phyloP scores from a whole-genome alignment of 805 yeast genomes.

The Kodamaea hsintzibuensis region DNA sequence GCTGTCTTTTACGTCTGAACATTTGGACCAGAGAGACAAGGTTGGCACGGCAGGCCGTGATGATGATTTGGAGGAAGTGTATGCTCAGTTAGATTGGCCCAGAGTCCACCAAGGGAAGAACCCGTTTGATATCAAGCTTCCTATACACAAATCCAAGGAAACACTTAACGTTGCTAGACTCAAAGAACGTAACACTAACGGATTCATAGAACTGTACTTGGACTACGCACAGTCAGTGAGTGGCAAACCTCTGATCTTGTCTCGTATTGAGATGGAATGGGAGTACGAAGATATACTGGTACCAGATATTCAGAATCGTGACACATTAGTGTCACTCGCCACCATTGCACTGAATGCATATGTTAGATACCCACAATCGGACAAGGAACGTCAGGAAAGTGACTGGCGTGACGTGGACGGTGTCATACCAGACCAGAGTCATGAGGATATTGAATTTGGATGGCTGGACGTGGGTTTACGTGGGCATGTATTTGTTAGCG shows the following conservation, averaged over 20 bases:
- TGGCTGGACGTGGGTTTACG: conserved; percentile 86
- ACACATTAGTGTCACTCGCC: conserved; percentile 75
- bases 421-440: conserved; percentile 54
- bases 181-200: conserved; percentile 49
- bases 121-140: conserved; percentile 41
- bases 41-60: conserved; percentile 3
- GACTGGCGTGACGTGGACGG: conserved; percentile 83
- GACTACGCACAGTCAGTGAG: conserved; percentile 50
- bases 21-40: conserved; percentile 2
- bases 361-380: conserved; percentile 66
- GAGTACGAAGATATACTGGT: conserved; percentile 47
- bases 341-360: conserved; percentile 90
- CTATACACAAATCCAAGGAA: conserved; percentile 21
- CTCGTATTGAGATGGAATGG: conserved; percentile 63
- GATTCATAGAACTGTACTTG: conserved; percentile 65
- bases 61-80: conserved; percentile 11
- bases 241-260: conserved; percentile 37
- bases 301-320: conserved; percentile 76
- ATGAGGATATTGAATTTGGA: conserved; percentile 66
- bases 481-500: conserved; percentile 81
- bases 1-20: neutral
- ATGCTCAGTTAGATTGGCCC: conserved; percentile 38
- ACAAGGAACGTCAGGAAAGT: conserved; percentile 49
- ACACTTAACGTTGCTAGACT: conserved; percentile 27
- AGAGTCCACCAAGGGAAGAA: conserved; percentile 27